Evolutionary conservation across 192 early-diverging fungal species (phyloP), one percentile per base, ranked within the genome.

Genomic region (Rhizophlyctis rosea): DNA sequence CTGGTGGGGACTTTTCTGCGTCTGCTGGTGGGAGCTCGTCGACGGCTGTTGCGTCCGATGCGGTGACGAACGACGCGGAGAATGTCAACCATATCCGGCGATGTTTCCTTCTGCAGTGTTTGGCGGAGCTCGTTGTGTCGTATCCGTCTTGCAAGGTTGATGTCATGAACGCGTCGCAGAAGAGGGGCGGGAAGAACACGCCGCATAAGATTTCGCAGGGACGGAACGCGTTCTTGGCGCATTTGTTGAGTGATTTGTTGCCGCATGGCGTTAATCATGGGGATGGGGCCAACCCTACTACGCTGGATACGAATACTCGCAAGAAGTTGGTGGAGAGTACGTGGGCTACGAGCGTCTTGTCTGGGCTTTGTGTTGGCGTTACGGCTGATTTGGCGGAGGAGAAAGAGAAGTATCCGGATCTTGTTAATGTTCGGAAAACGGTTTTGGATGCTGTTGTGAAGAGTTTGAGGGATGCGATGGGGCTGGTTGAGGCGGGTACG

Each of bases 81-180:
- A 7, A 75, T n/a, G 21, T 21, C 0, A 7, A 52, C 4, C 78
- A 83, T 50, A 47, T 84, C 16, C 60, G 61, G 47, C 81, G 89
- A 36, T 80, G 88, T 58, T 96, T 91, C 77, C 62, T 97, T 53
- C 70, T 99, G 61, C 92, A 94, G 65, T 85, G 85, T 50, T 71
- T 97, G 27, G 80, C 90, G 3, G 96, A 99, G 68, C 77, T 99
- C 4, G 72, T 93, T n/a, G 82, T 85, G 1, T 90, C 89, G 2
- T 99, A 94, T 71, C 81, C 89, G 25, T 81, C 87, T 27, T 89
- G 87, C 75, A 91, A 90, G 70, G 61, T 80, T 18, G 87, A 88
- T 59, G 65, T 90, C 1, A 83, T 89, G 50, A 76, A 81, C 23
- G 81, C 79, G 44, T 75, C 81, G 31, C 76, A 76, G 21, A 72